Conservation (phyloP, 2,329 filamentous ascomycete species). For the Alternaria angustiovoidea region DNA sequence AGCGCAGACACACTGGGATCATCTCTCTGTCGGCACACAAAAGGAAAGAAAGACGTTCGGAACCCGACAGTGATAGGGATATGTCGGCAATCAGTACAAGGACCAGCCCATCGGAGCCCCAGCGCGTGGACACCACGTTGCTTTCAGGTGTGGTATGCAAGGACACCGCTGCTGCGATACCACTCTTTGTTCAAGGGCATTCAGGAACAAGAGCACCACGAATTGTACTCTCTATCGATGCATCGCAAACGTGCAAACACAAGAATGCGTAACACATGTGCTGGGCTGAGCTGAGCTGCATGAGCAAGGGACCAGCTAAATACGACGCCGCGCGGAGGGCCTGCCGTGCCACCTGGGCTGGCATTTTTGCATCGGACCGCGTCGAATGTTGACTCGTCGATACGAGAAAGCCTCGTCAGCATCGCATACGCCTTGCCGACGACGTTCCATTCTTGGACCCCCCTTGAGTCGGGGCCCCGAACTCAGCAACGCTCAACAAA, state of each 20-base stretch:
- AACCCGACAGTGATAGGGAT: background rate
- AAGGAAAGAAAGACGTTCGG: constrained; percentile 6
- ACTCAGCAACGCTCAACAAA: constrained; percentile 7
- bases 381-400: constrained; percentile 10
- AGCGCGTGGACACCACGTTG: constrained; percentile 1
- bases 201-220: background rate
- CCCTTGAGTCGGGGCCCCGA: constrained; percentile 4
- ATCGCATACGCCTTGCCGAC: constrained; percentile 1
- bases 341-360: constrained; percentile 7
- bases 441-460: background rate
- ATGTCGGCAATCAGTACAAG: constrained; percentile 2
- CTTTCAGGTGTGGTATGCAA: background rate
- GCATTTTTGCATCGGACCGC: constrained; percentile 1
- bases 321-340: background rate
- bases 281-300: background rate
- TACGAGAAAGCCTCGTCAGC: constrained; percentile 12
- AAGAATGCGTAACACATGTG: background rate
- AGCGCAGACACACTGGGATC: background rate
- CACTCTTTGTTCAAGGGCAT: too few relatives aligned
- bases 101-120: background rate
- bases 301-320: background rate
- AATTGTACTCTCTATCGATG: background rate
- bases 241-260: background rate
- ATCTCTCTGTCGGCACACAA: background rate
- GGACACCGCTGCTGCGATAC: constrained; percentile 5